These are phyloP conservation scores for Sporobolus alterniflorus DNA, from an alignment of 202 grass and related monocot genomes.

Conservation along the genomic window DNA sequence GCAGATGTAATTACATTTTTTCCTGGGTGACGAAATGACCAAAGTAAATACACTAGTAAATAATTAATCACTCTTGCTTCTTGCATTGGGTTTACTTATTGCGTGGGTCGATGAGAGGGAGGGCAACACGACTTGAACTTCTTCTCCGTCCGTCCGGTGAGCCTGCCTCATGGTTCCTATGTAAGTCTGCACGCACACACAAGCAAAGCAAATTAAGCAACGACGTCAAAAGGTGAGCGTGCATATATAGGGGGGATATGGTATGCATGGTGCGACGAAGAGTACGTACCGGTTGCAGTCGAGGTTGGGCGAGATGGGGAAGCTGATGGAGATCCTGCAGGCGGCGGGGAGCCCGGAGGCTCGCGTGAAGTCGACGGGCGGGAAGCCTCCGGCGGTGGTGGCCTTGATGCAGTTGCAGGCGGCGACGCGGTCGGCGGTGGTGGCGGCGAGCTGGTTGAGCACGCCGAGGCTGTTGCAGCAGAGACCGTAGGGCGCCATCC, in stretches of 20 bases:
- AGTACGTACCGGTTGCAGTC: constrained; percentile 63
- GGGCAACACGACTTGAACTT: too few relatives aligned
- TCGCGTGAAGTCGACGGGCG: constrained; percentile 49
- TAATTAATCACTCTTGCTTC: too few relatives aligned
- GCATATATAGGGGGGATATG: background rate
- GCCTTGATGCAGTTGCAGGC: constrained; percentile 72
- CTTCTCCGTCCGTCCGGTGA: background rate
- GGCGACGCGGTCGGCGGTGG: constrained; percentile 49
- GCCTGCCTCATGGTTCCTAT: constrained; percentile 25
- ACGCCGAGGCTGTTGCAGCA: constrained; percentile 69
- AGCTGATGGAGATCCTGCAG: constrained; percentile 62
- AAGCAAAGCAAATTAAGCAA: background rate
- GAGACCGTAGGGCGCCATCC: constrained; percentile 56
- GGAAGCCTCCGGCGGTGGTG: constrained; percentile 48
- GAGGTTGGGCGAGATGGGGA: constrained; percentile 66
- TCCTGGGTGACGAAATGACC: too few relatives aligned
- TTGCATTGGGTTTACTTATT: too few relatives aligned
- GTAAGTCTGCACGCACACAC: constrained; percentile 34
- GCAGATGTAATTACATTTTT: too few relatives aligned
- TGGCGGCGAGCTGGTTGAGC: constrained; percentile 56
- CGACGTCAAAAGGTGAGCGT: background rate
- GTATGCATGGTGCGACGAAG: background rate
- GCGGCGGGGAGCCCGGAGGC: constrained; percentile 52
- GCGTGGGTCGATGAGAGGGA: too few relatives aligned
- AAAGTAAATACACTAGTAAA: too few relatives aligned